These are phyloP conservation scores for Cystobasidium sp. DNA, from an alignment of 1,284 basidiomycete species.

Conservation along the genomic window DNA sequence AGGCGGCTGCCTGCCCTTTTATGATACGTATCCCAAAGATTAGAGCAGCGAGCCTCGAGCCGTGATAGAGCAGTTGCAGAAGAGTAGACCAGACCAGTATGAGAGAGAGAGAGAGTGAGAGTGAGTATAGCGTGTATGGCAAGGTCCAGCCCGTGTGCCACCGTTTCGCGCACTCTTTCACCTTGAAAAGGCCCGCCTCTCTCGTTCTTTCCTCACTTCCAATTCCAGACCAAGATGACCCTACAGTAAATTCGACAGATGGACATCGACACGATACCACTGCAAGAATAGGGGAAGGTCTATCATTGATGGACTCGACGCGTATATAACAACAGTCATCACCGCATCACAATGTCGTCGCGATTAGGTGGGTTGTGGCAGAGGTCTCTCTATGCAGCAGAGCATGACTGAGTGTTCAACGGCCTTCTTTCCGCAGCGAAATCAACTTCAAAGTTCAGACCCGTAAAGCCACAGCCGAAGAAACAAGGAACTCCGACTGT, in stretches of 20 bases:
- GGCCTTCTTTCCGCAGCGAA: constrained; percentile 9
- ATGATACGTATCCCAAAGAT: too few species aligned
- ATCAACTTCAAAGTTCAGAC: constrained; percentile 36
- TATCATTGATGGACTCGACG: background rate
- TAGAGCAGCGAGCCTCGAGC: too few species aligned
- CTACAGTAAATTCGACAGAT: constrained; percentile 4
- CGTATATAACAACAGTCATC: background rate
- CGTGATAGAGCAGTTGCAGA: too few species aligned
- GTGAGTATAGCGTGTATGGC: too few species aligned
- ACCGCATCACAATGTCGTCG: constrained; percentile 2
- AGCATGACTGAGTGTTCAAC: background rate
- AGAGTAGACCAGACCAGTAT: too few species aligned
- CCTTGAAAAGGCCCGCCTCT: background rate
- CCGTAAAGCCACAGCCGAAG: constrained; percentile 33
- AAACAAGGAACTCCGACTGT: background rate
- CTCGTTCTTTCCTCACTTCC: constrained; percentile 4
- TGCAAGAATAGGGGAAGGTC: background rate
- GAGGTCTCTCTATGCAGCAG: background rate
- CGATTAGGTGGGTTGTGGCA: background rate
- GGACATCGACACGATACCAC: background rate
- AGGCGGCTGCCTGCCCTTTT: too few species aligned
- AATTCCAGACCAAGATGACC: background rate
- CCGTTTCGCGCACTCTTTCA: background rate
- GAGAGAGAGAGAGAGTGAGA: too few species aligned
- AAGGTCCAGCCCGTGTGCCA: background rate